Evolutionary conservation across 2,329 filamentous ascomycete genomes (phyloP), one percentile per base, ranked within the genome.

Genomic region (Ploettnerulaceae sp.): DNA sequence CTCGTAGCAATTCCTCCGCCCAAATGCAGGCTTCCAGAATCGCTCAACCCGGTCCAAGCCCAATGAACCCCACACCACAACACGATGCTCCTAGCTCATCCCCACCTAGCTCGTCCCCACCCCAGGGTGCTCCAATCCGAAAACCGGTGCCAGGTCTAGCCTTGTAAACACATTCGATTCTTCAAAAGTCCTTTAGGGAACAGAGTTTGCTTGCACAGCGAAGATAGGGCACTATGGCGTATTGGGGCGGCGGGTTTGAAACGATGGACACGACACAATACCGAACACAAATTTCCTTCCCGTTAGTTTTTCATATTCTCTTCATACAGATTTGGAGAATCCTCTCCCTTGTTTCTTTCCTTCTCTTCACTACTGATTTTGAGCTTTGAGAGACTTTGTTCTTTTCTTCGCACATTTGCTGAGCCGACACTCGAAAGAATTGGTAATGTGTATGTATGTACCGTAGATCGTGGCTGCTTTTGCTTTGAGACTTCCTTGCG

Each of bases 131-230:
- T 8, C 48, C 57, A 20, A 50, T 42, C 8, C 50, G 61, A 36
- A 64, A 64, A 38, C 61, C 61, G 15, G 58, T 64, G 45, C 59
- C 59, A 12, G 61, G 61, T 44, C 61, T 63, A 57, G 61, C 61
- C 34, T 32, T 62, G 46, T 63, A 52, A 57, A 48, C 29, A 11
- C 7, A 12, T 22, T 36, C 24, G 17, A 21, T 47, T 49, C 29
- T 25, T 28, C 32, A 32, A 33, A 28, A 43, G 32, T 28, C 26
- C 12, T 35, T 17, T 35, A 17, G 24, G 28, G 47, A 26, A 44
- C 28, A 45, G 28, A 32, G 15, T 38, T 42, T 48, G 25, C 28
- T 42, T 48, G 47, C 25, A 28, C 11, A 32, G 18, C 25, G 14
- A 33, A 46, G 14, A 32, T 24, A 18, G 15, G 36, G 47, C 44